A percentile compares a stretch with the other conserved stretches of the same genome.
phyloP scores from a whole-genome alignment of 495 filamentous ascomycete species.

The Aspergillus panamensis region DNA sequence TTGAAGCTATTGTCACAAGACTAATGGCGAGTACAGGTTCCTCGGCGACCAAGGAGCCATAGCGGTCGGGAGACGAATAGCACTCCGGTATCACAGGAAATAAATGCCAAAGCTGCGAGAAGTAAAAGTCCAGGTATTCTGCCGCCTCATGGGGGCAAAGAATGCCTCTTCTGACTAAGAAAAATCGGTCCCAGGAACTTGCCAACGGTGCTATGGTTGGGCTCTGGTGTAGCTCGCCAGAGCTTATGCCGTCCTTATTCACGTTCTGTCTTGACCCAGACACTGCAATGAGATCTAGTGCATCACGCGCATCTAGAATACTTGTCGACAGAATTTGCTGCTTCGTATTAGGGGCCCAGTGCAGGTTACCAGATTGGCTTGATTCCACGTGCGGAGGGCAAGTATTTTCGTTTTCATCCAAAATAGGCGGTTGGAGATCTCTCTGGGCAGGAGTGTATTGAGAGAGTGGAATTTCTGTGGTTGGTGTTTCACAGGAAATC shows the following conservation, averaged over 20 bases:
- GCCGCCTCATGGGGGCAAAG: background rate
- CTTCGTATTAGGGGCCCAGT: background rate
- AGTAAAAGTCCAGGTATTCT: constrained; percentile 1
- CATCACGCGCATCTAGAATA: background rate
- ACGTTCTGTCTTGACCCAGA: background rate
- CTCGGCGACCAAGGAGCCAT: background rate
- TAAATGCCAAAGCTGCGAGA: background rate
- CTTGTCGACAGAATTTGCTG: constrained; percentile 1
- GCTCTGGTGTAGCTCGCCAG: background rate
- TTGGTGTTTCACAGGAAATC: background rate
- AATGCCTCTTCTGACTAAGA: background rate
- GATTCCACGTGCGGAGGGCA: background rate
- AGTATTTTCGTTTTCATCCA: background rate
- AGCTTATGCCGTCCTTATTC: background rate
- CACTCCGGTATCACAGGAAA: background rate
- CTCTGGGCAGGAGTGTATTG: background rate
- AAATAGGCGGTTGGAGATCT: background rate
- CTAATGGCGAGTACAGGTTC: background rate
- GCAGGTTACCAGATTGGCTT: background rate
- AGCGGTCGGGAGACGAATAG: constrained; percentile 1
- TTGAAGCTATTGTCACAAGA: background rate
- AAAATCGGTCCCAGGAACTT: background rate
- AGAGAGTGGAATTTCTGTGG: background rate
- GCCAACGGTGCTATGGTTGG: background rate
- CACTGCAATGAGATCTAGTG: constrained; percentile 1